These are phyloP conservation scores for Cladosporium sp. DNA, from an alignment of 2,329 filamentous ascomycete genomes.

Conservation along the genomic window DNA sequence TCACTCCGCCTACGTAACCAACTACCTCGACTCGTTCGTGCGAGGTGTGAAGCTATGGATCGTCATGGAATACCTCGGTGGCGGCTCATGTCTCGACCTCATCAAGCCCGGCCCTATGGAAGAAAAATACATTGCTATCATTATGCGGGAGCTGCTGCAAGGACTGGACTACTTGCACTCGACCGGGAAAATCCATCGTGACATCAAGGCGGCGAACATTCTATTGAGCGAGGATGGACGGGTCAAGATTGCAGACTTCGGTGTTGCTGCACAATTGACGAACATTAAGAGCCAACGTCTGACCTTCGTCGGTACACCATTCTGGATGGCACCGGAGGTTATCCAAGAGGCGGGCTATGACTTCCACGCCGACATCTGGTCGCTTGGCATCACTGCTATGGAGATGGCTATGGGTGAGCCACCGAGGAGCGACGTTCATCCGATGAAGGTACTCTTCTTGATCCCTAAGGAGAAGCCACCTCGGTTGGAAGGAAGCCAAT, in stretches of 20 bases:
- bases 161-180: slow-evolving; percentile 89
- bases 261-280: slow-evolving; percentile 90
- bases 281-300: slow-evolving; percentile 97
- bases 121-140: slow-evolving; percentile 86
- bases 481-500: slow-evolving; percentile 69
- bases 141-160: slow-evolving; percentile 83
- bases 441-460: slow-evolving; percentile 88
- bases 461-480: slow-evolving; percentile 87
- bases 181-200: slow-evolving; percentile 92
- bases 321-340: slow-evolving; percentile 95
- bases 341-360: slow-evolving; percentile 81
- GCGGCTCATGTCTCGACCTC: slow-evolving; percentile 89
- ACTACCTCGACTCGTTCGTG: slow-evolving; percentile 96
- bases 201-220: slow-evolving; percentile 95
- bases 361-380: slow-evolving; percentile 93
- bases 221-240: slow-evolving; percentile 79
- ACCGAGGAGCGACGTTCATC: slow-evolving; percentile 77
- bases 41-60: slow-evolving; percentile 97
- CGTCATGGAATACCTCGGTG: slow-evolving; percentile 95
- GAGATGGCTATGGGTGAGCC: slow-evolving; percentile 84
- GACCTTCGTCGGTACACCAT: slow-evolving; percentile 94
- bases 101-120: slow-evolving; percentile 84
- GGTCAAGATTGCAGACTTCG: slow-evolving; percentile 95
- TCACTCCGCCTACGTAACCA: slow-evolving; percentile 86
- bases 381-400: slow-evolving; percentile 83